These are phyloP conservation scores for Kalaharituber pfeilii DNA, from an alignment of 2,329 filamentous ascomycete species.

Conservation along the genomic window DNA sequence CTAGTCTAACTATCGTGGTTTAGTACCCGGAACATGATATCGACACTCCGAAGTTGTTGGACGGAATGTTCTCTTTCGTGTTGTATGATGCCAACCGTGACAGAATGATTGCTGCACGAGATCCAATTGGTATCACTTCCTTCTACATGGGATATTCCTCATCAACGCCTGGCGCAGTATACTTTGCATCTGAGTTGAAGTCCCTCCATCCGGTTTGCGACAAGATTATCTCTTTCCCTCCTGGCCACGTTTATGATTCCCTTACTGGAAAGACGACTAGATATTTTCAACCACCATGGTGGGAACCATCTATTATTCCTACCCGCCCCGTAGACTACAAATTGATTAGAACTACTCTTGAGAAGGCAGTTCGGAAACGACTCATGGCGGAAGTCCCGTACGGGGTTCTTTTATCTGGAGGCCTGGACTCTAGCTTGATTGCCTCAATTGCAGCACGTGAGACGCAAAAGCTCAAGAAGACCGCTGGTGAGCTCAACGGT, in stretches of 20 bases:
- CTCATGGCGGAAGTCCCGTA: constrained; percentile 98
- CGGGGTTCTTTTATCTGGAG: constrained; percentile 85
- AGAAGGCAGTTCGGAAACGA: constrained; percentile 84
- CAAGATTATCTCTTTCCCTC: constrained; percentile 83
- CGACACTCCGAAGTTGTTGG: constrained; percentile 80
- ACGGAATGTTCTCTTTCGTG: constrained; percentile 99
- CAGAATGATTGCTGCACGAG: constrained; percentile 79
- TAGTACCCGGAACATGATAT: constrained; percentile 85
- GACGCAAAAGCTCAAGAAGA: constrained; percentile 57
- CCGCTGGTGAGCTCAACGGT: constrained; percentile 36
- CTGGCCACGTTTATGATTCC: constrained; percentile 91
- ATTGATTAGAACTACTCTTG: constrained; percentile 60
- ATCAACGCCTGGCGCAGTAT: constrained; percentile 63
- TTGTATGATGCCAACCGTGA: constrained; percentile 91
- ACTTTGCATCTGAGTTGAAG: constrained; percentile 96
- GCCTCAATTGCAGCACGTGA: constrained; percentile 91
- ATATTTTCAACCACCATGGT: constrained; percentile 88
- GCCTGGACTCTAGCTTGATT: constrained; percentile 86
- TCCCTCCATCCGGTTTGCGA: constrained; percentile 86
- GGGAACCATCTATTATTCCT: constrained; percentile 65
- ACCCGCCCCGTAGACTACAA: constrained; percentile 68
- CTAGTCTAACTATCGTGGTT: no score
- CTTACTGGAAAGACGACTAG: constrained; percentile 67
- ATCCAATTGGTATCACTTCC: constrained; percentile 92
- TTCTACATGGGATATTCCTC: constrained; percentile 92